Base-by-base conservation (phyloP, 495 filamentous ascomycete genomes). In the Penicillium malachiteum region DNA sequence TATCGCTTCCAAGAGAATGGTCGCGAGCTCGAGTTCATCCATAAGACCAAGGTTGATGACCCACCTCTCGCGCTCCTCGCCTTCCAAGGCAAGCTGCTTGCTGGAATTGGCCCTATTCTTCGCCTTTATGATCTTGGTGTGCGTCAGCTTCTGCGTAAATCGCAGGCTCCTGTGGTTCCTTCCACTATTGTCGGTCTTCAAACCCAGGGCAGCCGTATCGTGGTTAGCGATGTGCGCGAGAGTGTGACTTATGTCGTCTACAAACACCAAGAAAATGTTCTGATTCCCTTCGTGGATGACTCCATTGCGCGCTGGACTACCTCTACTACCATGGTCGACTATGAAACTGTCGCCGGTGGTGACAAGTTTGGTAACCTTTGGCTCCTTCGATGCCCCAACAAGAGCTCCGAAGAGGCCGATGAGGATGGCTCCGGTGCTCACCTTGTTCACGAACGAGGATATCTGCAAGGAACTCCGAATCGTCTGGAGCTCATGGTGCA, bases 291-390 rank as follows among this genome's bases (percentile, higher is more conserved):
- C 56, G 88, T 81, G 13, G 94, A 97, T 63, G 95, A 99, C 67
- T 85, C 85, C 13, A 77, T 97, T 52, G 78, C 92, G 35, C 85
- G 95, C 18, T 97, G 89, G 88, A 96, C 90, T 0, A 92, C 89
- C 1, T 84, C 86, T 44, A 89, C 86, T 1, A 81, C 90, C 6
- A 96, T 97, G 93, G 86, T 97, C 1, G 95, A 99, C 67, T 99
- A 99, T 72, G 94, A 97, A 67, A 96, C 93, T 1, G 85, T 88
- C 14, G 94, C 91, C 10, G 94, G 92, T 34, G 95, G 95, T 40
- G 95, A 99, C 74, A 96, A 96, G 67, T 99, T 99, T 57, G 95
- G 95, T 43, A 97, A 97, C 62, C 65, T 99, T 3, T 97, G 91
- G 91, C 80, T 97, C 37, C 68, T 97, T 52, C 88, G 95, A 10